Conservation (phyloP, 2,329 filamentous ascomycete genomes). For the Neodidymelliopsis sp. region DNA sequence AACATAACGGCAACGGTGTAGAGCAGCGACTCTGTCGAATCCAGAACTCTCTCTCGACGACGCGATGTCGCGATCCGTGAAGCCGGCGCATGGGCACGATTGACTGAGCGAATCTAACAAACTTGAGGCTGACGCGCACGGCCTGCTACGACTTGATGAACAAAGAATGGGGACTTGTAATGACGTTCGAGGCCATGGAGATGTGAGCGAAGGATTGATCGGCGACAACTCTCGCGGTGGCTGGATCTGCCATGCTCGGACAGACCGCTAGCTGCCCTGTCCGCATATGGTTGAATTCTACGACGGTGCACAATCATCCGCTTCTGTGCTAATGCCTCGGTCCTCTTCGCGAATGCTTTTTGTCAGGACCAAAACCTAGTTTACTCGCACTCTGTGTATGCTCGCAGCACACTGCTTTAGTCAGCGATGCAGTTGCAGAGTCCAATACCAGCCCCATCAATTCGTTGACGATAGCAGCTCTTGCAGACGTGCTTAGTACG, state of each 20-base stretch:
- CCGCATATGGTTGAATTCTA: constrained; percentile 41
- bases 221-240: constrained; percentile 32
- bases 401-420: no score
- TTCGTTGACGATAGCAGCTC: no score
- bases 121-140: constrained; percentile 10
- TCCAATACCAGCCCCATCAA: no score
- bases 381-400: no score
- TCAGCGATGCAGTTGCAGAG: no score
- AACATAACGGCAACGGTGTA: constrained; percentile 24
- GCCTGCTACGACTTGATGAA: constrained; percentile 1
- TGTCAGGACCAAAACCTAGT: no score
- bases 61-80: background rate
- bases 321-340: constrained; percentile 29
- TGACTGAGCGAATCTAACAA: background rate
- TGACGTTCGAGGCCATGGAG: constrained; percentile 1
- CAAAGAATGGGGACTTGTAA: constrained; percentile 7
- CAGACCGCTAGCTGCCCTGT: constrained; percentile 29
- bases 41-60: background rate
- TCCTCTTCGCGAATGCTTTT: no score
- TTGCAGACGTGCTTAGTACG: no score
- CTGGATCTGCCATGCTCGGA: constrained; percentile 28
- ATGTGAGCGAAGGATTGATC: constrained; percentile 5
- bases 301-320: constrained; percentile 42
- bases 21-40: background rate
- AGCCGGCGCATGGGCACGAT: constrained; percentile 1